Percentiles rank a stretch among this genome's conserved stretches.
These are phyloP conservation scores for Saturnispora saitoi DNA, from an alignment of 805 yeast genomes.

Conservation along the genomic window DNA sequence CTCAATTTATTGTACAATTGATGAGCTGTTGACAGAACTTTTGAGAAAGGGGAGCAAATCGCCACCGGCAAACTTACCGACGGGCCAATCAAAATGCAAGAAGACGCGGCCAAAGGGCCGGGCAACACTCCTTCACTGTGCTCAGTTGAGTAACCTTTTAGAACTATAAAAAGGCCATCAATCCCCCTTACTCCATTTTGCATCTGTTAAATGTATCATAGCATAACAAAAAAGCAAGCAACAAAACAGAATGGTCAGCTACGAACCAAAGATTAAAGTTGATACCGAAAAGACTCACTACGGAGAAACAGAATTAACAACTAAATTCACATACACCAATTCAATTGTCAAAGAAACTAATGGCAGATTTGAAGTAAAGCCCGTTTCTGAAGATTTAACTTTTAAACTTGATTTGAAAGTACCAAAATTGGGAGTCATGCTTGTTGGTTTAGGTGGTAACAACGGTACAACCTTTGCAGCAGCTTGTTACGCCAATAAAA, in stretches of 20 bases:
- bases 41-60: neutral
- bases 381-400: constrained; percentile 64
- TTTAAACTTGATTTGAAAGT: constrained; percentile 76
- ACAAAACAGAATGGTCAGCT: constrained; percentile 11
- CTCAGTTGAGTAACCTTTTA: neutral
- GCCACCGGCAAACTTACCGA: constrained; percentile 1
- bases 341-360: constrained; percentile 58
- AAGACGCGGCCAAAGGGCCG: constrained; percentile 7
- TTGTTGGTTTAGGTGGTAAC: constrained; percentile 95
- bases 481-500: constrained; percentile 76
- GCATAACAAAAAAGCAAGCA: neutral
- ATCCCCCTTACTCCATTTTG: neutral
- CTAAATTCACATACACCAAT: constrained; percentile 66
- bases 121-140: neutral
- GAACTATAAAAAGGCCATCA: neutral
- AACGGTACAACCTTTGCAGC: constrained; percentile 90
- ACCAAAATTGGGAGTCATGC: constrained; percentile 81
- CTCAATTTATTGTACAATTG: neutral
- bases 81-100: constrained; percentile 3
- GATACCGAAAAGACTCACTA: constrained; percentile 44
- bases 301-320: constrained; percentile 42
- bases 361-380: constrained; percentile 57
- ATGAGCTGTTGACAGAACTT: neutral
- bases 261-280: constrained; percentile 41
- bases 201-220: neutral